Base-by-base conservation (phyloP, 306 rosid species). In the Senna siamea region DNA sequence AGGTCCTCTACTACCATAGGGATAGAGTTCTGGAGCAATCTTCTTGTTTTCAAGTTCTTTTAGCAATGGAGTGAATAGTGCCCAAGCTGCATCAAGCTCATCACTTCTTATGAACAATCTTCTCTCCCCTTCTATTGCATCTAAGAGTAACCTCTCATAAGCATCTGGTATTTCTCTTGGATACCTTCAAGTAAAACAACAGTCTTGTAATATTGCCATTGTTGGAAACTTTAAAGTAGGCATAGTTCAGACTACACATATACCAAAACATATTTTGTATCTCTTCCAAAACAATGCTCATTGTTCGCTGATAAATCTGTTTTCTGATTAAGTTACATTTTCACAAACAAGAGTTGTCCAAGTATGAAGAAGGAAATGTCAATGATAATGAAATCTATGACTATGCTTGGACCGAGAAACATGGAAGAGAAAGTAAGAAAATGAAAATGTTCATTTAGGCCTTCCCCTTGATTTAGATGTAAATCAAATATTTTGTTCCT, bases 61-160 rank as follows among this genome's bases (percentile, higher is more conserved):
- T 53, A 94, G 83, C 87, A 94, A 66, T 48, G 97, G 99, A 9
- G 95, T 89, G 90, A 94, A 94, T 50, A 94, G 77, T 14, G 85
- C 70, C 99, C 99, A 94, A 40, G 99, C 97, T 26, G 98, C 97
- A 80, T 88, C 92, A 4, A 94, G 96, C 84, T 94, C 98, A 70
- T 94, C 98, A 17, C 97, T 94, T 83, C 98, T 91, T 37, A 94
- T 94, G 85, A 94, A 91, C 76, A 94, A 52, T 70, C 98, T 87
- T 38, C 96, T 72, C 80, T 94, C 97, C 10, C 98, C 99, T 87
- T 89, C 99, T 23, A 94, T 85, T 1, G 99, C 97, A 80, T 94
- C 99, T 51, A 92, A 83, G 38, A 92, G 93, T 50, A 94, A 85
- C 79, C 99, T 86, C 84, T 94, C 99, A 43, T 94, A 91, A 56